Conservation (phyloP, 1,284 basidiomycete genomes). For the Pseudozyma pruni region DNA sequence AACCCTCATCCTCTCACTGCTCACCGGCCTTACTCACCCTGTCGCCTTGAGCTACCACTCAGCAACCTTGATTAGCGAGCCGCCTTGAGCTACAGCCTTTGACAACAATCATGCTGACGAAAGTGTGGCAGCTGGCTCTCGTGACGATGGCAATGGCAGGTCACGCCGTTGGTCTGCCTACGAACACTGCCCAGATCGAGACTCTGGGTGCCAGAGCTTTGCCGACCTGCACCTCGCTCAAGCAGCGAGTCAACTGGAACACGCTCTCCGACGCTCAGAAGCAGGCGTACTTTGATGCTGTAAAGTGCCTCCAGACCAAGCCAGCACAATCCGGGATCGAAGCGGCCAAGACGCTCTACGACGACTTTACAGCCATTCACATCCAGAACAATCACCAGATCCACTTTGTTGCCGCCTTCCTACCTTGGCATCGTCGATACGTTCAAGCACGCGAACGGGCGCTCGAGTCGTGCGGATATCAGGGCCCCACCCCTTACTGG, state of each 20-base stretch:
- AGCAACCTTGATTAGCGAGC: too few species aligned
- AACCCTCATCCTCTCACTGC: too few species aligned
- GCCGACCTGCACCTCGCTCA: slow-evolving; percentile 5
- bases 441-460: slow-evolving; percentile 18
- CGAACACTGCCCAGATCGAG: too few species aligned
- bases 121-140: too few species aligned
- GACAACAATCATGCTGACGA: too few species aligned
- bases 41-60: too few species aligned
- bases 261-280: slow-evolving; percentile 4
- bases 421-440: slow-evolving; percentile 23
- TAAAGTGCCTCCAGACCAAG: slow-evolving; percentile 21
- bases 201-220: neutral
- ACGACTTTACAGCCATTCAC: slow-evolving; percentile 19
- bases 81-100: too few species aligned
- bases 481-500: slow-evolving; percentile 16
- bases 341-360: slow-evolving; percentile 8
- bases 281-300: slow-evolving; percentile 14
- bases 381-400: slow-evolving; percentile 11
- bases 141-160: too few species aligned
- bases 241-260: slow-evolving; percentile 16
- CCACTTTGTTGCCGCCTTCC: slow-evolving; percentile 14
- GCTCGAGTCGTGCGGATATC: slow-evolving; percentile 11
- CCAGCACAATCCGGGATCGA: neutral
- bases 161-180: too few species aligned
- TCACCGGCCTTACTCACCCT: too few species aligned